These are phyloP conservation scores for Trichoderma atrobrunneum DNA, from an alignment of 2,329 filamentous ascomycete species.

Conservation along the genomic window DNA sequence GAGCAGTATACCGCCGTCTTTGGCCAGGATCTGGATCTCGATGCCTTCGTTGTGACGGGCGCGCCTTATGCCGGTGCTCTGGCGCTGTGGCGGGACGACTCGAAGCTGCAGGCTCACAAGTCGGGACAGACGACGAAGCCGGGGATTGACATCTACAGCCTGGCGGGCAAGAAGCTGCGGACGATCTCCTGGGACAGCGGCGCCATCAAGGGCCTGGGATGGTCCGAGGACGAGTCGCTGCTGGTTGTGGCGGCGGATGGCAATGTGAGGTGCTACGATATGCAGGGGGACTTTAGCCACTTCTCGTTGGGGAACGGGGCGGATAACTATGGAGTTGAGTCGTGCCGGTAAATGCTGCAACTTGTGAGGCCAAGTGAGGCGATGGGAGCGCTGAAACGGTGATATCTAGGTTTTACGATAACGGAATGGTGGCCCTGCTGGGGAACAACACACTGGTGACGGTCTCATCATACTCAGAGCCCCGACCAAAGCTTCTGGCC, in stretches of 20 bases:
- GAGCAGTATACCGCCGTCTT: constrained; percentile 92
- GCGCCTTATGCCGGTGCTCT: constrained; percentile 92
- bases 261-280: constrained; percentile 82
- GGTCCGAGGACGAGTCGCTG: constrained; percentile 93
- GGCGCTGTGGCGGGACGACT: constrained; percentile 88
- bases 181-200: constrained; percentile 91
- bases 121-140: constrained; percentile 70
- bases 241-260: constrained; percentile 87
- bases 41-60: constrained; percentile 88
- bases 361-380: neutral
- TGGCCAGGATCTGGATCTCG: constrained; percentile 87
- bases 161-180: constrained; percentile 82
- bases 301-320: constrained; percentile 89
- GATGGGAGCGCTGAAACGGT: neutral
- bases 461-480: constrained; percentile 88
- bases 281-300: constrained; percentile 93
- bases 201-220: constrained; percentile 81
- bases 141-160: constrained; percentile 91
- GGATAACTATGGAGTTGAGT: constrained; percentile 81
- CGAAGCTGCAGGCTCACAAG: constrained; percentile 76
- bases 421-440: constrained; percentile 88
- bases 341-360: constrained; percentile 58
- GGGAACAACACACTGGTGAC: constrained; percentile 83
- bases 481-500: constrained; percentile 79
- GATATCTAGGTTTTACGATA: constrained; percentile 67